Conservation (phyloP, 2,329 filamentous ascomycete genomes). For the Alternaria infectoria region DNA sequence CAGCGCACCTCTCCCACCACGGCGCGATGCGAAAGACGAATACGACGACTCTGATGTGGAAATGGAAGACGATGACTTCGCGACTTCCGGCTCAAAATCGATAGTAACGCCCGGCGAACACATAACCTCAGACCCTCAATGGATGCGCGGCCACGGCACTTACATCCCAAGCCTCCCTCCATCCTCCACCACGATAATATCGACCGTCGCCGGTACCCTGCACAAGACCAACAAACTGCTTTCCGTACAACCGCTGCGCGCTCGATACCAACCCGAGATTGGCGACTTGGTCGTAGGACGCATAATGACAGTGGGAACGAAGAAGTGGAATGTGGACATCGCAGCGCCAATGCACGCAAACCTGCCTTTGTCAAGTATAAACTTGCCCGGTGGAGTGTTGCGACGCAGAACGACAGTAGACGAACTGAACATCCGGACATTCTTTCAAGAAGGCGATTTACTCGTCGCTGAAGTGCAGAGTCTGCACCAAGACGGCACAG, state of each 20-base stretch:
- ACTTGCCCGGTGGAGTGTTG: constrained; percentile 90
- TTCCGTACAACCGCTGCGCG: constrained; percentile 86
- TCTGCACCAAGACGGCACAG: constrained; percentile 83
- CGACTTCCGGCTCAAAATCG: constrained; percentile 39
- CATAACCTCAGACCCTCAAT: constrained; percentile 91
- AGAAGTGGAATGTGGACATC: constrained; percentile 94
- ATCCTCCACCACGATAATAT: constrained; percentile 72
- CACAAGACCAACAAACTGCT: constrained; percentile 97
- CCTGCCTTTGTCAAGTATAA: constrained; percentile 87
- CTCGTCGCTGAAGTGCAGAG: constrained; percentile 94
- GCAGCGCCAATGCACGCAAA: constrained; percentile 84
- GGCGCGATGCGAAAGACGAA: constrained; percentile 46
- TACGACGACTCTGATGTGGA: constrained; percentile 58
- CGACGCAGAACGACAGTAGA: constrained; percentile 92
- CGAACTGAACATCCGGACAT: constrained; percentile 95
- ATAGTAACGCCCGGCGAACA: constrained; percentile 89
- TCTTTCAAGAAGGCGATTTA: constrained; percentile 94
- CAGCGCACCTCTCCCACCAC: constrained; percentile 40
- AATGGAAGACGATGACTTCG: constrained; percentile 53
- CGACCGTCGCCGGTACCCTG: constrained; percentile 88
- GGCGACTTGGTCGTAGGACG: constrained; percentile 93
- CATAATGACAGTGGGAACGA: constrained; percentile 92
- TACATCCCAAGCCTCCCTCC: constrained; percentile 65
- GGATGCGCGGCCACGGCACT: constrained; percentile 97
- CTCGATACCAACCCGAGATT: constrained; percentile 93